These are phyloP conservation scores for Malus hybrid DNA, from an alignment of 331 rosid genomes.

Conservation along the genomic window DNA sequence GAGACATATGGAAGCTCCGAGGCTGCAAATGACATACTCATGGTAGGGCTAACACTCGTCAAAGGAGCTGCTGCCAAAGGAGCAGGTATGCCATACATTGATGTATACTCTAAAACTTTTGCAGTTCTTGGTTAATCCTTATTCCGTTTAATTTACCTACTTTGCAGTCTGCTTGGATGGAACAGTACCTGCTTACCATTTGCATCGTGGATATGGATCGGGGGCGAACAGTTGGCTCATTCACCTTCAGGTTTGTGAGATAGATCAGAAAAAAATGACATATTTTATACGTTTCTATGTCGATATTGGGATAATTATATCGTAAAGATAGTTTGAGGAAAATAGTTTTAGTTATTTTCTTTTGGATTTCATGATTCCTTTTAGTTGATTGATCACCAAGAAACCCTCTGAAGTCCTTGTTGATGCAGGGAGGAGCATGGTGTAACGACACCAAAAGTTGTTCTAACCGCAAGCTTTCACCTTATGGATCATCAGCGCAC, in stretches of 20 bases:
- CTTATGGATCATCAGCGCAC: slow-evolving; percentile 65
- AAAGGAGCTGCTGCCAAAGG: slow-evolving; percentile 59
- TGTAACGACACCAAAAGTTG: slow-evolving; percentile 62
- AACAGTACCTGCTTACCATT: slow-evolving; percentile 80
- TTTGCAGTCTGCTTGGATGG: slow-evolving; percentile 89
- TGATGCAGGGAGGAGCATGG: slow-evolving; percentile 97
- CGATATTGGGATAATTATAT: no score
- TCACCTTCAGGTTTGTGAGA: slow-evolving; percentile 60
- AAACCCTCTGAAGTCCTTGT: background rate
- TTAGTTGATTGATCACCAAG: background rate
- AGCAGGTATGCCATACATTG: slow-evolving; percentile 47
- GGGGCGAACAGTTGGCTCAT: slow-evolving; percentile 80
- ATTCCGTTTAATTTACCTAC: background rate
- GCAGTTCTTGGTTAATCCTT: background rate
- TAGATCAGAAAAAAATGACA: no score
- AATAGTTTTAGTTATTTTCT: background rate
- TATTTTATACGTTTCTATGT: no score
- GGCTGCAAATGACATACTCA: slow-evolving; percentile 15
- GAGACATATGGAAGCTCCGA: slow-evolving; percentile 47
- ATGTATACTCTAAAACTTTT: background rate
- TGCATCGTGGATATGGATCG: slow-evolving; percentile 69
- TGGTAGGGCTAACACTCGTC: slow-evolving; percentile 76
- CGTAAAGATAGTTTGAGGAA: background rate
- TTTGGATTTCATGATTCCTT: background rate
- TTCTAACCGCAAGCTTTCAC: slow-evolving; percentile 53